phyloP scores from a whole-genome alignment of 1,139 yeast genomes.

The Saccharomyces hybrid region DNA sequence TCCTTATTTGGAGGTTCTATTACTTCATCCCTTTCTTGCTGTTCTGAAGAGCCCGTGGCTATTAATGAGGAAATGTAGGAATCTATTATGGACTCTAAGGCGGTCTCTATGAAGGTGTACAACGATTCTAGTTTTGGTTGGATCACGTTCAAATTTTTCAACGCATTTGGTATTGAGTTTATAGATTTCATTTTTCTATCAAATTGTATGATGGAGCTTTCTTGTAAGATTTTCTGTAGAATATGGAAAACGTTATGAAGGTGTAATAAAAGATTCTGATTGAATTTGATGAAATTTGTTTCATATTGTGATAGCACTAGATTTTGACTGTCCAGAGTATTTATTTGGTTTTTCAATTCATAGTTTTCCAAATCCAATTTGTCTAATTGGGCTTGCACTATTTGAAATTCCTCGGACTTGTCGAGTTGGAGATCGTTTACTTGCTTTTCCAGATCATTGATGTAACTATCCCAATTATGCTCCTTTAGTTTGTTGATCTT shows the following conservation, averaged over 20 bases:
- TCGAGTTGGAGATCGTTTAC: constrained; percentile 37
- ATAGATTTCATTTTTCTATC: constrained; percentile 43
- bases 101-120: constrained; percentile 51
- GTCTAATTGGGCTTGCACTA: constrained; percentile 33
- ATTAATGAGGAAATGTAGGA: constrained; percentile 42
- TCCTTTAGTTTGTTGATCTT: neutral
- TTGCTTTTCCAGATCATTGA: neutral
- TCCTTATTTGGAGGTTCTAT: constrained; percentile 15
- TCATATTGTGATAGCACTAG: constrained; percentile 7
- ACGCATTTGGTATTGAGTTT: constrained; percentile 23
- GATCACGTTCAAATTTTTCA: constrained; percentile 31
- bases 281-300: constrained; percentile 16
- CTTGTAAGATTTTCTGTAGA: constrained; percentile 51
- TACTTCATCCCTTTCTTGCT: constrained; percentile 13
- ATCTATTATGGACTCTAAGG: constrained; percentile 48
- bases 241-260: constrained; percentile 40
- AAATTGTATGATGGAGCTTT: constrained; percentile 51
- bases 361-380: constrained; percentile 27
- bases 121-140: constrained; percentile 47
- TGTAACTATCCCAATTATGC: neutral
- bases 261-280: constrained; percentile 32
- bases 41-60: neutral
- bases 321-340: neutral
- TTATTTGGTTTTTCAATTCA: constrained; percentile 22
- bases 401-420: constrained; percentile 35